Conservation (phyloP, 345 rosid species). For the Conringia planisiliqua region DNA sequence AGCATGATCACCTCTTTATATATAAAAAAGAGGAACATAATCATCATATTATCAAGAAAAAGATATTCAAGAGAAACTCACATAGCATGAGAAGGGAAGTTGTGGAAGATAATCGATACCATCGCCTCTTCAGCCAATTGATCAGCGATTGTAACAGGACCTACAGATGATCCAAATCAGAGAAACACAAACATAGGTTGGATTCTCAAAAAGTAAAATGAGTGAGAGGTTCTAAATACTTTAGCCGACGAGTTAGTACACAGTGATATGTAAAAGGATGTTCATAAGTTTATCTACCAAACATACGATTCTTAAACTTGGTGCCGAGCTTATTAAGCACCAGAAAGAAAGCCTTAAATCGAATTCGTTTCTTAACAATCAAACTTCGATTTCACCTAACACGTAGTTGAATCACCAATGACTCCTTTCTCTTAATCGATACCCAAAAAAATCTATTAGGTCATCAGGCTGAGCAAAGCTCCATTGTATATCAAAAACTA, state of each 20-base stretch:
- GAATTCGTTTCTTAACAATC: no score
- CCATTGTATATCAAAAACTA: background rate
- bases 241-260: no score
- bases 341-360: no score
- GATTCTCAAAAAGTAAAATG: background rate
- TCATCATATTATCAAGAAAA: background rate
- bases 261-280: no score
- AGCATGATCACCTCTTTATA: background rate
- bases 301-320: background rate
- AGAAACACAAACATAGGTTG: background rate
- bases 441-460: background rate
- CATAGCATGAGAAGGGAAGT: slow-evolving; percentile 90
- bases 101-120: slow-evolving; percentile 65
- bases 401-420: background rate
- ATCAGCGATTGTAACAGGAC: slow-evolving; percentile 98
- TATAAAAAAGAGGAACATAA: no score
- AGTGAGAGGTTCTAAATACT: background rate
- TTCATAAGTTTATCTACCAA: background rate
- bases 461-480: background rate
- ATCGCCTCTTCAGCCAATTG: slow-evolving; percentile 90
- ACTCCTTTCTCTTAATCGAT: background rate
- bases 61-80: slow-evolving; percentile 35
- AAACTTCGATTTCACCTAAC: background rate
- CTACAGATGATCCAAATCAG: slow-evolving; percentile 35
- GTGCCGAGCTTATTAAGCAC: background rate